phyloP scores from a whole-genome alignment of 441 rosid species.

The Capsella rubella region DNA sequence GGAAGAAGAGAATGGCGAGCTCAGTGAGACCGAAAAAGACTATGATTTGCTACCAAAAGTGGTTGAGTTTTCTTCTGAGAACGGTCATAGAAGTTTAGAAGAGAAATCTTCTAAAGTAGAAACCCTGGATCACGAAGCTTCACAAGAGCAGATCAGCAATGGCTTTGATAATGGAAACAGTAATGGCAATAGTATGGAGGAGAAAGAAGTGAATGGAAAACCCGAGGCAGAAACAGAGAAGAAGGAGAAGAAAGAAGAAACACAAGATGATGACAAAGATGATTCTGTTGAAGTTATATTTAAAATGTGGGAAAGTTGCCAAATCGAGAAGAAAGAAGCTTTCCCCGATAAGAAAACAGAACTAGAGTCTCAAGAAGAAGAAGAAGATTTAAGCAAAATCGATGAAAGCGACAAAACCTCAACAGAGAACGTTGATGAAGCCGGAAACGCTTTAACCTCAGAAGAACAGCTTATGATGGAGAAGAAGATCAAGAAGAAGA shows the following conservation, averaged over 20 bases:
- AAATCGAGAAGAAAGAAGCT: slow-evolving; percentile 90
- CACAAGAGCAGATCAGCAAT: slow-evolving; percentile 52
- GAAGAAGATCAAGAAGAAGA: slow-evolving; percentile 57
- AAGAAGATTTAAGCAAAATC: slow-evolving; percentile 39
- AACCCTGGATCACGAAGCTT: slow-evolving; percentile 41
- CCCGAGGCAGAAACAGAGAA: slow-evolving; percentile 50
- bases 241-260: slow-evolving; percentile 54
- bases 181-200: slow-evolving; percentile 46
- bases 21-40: slow-evolving; percentile 87
- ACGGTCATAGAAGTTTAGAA: slow-evolving; percentile 74
- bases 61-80: slow-evolving; percentile 91
- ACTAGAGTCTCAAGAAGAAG: slow-evolving; percentile 75
- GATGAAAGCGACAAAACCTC: slow-evolving; percentile 48
- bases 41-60: slow-evolving; percentile 94
- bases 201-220: slow-evolving; percentile 58
- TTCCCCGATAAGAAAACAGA: slow-evolving; percentile 77
- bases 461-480: slow-evolving; percentile 64
- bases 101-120: slow-evolving; percentile 61
- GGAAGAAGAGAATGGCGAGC: slow-evolving; percentile 80
- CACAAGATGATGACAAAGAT: slow-evolving; percentile 44
- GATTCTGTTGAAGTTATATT: slow-evolving; percentile 76
- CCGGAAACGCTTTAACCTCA: slow-evolving; percentile 55
- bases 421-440: slow-evolving; percentile 64
- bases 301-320: slow-evolving; percentile 98
- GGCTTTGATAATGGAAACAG: slow-evolving; percentile 46